These are phyloP conservation scores for Pleurotus cornucopiae DNA, from an alignment of 768 basidiomycete genomes.

Conservation along the genomic window DNA sequence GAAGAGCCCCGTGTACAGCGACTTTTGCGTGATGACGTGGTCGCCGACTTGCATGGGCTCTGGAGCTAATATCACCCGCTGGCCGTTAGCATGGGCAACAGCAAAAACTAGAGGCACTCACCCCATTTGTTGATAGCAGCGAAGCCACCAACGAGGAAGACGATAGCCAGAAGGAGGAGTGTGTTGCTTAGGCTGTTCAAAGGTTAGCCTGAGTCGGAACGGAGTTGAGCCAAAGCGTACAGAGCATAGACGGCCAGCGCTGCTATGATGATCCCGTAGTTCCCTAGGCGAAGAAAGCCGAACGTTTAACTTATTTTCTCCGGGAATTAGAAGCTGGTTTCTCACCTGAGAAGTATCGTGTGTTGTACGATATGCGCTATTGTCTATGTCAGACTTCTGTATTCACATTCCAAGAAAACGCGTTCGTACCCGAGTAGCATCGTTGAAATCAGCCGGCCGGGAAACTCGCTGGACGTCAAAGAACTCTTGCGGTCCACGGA, in stretches of 20 bases:
- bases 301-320: not conserved
- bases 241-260: conserved; percentile 82
- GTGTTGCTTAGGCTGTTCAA: conserved; percentile 68
- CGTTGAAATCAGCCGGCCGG: conserved; percentile 77
- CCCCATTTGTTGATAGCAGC: conserved; percentile 85
- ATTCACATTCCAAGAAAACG: not conserved
- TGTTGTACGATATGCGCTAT: conserved; percentile 93
- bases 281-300: conserved; percentile 46
- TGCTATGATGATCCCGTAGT: conserved; percentile 80
- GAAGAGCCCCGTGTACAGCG: conserved; percentile 84
- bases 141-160: conserved; percentile 91
- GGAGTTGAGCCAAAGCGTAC: conserved; percentile 33
- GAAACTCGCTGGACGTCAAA: conserved; percentile 83
- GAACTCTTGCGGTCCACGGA: conserved; percentile 73
- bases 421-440: conserved; percentile 62
- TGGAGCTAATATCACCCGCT: conserved; percentile 45
- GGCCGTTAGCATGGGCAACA: not conserved
- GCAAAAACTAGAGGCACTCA: conserved; percentile 29
- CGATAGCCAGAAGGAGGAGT: conserved; percentile 76
- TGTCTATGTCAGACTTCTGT: not conserved
- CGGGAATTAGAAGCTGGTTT: not conserved
- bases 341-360: conserved; percentile 79
- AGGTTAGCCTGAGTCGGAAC: not conserved
- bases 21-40: conserved; percentile 82
- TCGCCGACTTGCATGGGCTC: conserved; percentile 84